Evolutionary conservation across 768 basidiomycete genomes (phyloP).

Genomic region (Tremella yokohamensis): DNA sequence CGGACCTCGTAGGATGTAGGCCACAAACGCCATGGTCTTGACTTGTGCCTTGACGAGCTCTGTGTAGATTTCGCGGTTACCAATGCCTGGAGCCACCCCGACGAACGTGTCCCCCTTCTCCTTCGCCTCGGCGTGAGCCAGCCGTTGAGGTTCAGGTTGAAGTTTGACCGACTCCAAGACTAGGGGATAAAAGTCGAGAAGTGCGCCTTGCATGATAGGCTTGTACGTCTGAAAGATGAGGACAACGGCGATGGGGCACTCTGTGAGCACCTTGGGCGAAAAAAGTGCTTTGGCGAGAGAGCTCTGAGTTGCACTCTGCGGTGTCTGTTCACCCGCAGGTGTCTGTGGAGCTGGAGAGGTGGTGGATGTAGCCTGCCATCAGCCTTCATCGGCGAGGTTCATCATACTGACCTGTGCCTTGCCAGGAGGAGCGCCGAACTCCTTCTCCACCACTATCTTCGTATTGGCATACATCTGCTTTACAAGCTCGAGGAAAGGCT

Average conservation of each 20-base stretch:
- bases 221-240: conserved; percentile 82
- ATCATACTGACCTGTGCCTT: conserved; percentile 7
- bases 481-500: conserved; percentile 76
- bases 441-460: conserved; percentile 66
- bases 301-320: conserved; percentile 51
- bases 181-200: conserved; percentile 69
- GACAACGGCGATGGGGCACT: conserved; percentile 88
- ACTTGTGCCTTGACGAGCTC: conserved; percentile 86
- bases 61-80: conserved; percentile 67
- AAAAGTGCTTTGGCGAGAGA: conserved; percentile 65
- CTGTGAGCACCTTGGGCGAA: conserved; percentile 90
- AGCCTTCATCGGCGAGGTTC: not conserved
- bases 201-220: conserved; percentile 61
- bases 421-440: conserved; percentile 60
- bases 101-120: conserved; percentile 78
- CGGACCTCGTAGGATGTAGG: conserved; percentile 76
- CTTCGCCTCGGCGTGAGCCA: conserved; percentile 71
- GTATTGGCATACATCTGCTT: conserved; percentile 74
- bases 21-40: conserved; percentile 91
- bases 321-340: conserved; percentile 7
- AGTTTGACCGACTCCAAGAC: conserved; percentile 73
- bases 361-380: not conserved
- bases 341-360: conserved; percentile 23
- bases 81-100: conserved; percentile 71
- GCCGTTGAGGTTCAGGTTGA: conserved; percentile 75